Conservation (phyloP, 345 rosid species). For the Rhodamnia argentea region DNA sequence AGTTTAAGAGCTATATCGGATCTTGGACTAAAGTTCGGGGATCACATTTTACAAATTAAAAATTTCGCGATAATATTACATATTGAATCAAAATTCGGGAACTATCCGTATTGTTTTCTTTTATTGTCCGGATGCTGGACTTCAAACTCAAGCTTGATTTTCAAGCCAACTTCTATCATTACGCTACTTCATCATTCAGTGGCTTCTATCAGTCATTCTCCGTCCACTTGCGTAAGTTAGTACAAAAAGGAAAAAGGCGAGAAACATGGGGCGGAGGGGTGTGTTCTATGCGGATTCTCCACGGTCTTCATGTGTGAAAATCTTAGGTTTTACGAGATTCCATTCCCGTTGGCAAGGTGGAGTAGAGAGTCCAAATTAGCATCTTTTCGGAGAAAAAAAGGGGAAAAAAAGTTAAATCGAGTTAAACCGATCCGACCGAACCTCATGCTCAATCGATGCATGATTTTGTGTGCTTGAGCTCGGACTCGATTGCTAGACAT, state of each 20-base stretch:
- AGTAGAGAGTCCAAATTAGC: background rate
- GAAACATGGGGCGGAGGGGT: background rate
- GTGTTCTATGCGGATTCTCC: background rate
- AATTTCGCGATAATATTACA: rapidly evolving
- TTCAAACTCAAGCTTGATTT: background rate
- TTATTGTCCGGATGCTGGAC: background rate
- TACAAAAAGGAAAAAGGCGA: background rate
- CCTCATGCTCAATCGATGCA: no score
- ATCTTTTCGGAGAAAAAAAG: background rate
- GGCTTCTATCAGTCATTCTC: background rate
- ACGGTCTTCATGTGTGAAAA: background rate
- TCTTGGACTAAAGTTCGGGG: no score
- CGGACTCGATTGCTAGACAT: background rate
- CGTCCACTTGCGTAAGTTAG: background rate
- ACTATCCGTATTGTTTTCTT: background rate
- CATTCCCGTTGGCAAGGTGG: background rate
- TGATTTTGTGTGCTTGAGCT: background rate
- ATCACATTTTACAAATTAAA: background rate
- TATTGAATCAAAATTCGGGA: rapidly evolving
- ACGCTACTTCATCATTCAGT: background rate
- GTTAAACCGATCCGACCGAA: no score
- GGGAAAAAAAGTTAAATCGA: no score
- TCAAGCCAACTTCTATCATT: background rate
- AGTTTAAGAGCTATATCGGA: background rate
- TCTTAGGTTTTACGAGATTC: background rate